A percentile compares a stretch with the other conserved stretches of the same genome.
phyloP scores from a whole-genome alignment of 2,329 filamentous ascomycete species.

The Colletotrichum cuscutae region DNA sequence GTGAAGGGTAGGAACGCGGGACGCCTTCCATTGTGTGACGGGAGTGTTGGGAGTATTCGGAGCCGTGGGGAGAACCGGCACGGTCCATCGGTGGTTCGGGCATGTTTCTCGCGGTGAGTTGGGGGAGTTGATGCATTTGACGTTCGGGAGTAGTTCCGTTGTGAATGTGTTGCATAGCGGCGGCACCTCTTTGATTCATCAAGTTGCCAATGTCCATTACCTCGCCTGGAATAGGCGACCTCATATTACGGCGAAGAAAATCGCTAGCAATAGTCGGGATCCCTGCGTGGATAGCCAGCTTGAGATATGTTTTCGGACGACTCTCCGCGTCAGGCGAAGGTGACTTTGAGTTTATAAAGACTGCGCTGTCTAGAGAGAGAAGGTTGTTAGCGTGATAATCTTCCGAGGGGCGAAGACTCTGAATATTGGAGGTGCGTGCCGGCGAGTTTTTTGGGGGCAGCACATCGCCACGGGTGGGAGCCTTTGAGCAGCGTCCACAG shows the following conservation, averaged over 20 bases:
- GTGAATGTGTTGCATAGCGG: conserved; percentile 41
- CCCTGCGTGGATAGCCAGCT: conserved; percentile 32
- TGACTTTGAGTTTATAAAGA: conserved; percentile 30
- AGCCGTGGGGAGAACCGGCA: conserved; percentile 68
- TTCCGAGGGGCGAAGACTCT: conserved; percentile 16
- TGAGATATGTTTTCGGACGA: conserved; percentile 18
- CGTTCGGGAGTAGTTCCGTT: conserved; percentile 41
- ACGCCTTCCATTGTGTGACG: conserved; percentile 55
- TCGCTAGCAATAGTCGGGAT: conserved; percentile 18
- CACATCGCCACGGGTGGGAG: conserved; percentile 28
- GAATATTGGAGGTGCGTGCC: conserved; percentile 2
- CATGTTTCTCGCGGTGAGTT: conserved; percentile 39
- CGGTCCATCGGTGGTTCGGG: conserved; percentile 56
- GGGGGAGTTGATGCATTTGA: conserved; percentile 39
- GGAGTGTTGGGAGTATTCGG: conserved; percentile 68
- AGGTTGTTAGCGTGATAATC: conserved; percentile 10
- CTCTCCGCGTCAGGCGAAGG: conserved; percentile 31
- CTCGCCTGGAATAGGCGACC: conserved; percentile 57
- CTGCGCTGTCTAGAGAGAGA: conserved; percentile 15
- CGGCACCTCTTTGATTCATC: conserved; percentile 60
- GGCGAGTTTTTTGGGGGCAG: conserved; percentile 2
- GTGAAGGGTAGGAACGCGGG: conserved; percentile 63
- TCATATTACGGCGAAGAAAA: conserved; percentile 45
- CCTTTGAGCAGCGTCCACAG: conserved; percentile 23
- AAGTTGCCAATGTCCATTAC: conserved; percentile 65